These are phyloP conservation scores for Phalaenopsis aphrodite DNA, from an alignment of 106 monocot genomes.

Conservation along the genomic window DNA sequence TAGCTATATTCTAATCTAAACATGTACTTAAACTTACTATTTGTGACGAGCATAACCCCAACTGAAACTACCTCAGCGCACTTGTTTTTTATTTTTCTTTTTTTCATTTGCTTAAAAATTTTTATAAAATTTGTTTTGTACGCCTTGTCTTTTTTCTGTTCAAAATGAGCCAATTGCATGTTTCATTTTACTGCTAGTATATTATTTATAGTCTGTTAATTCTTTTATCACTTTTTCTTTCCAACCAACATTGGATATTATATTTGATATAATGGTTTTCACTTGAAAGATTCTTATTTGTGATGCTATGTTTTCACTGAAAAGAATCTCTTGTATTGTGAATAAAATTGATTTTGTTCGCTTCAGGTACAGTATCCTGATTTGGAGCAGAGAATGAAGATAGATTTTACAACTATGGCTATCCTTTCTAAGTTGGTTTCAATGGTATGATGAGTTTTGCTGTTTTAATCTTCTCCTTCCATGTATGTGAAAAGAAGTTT, in stretches of 20 bases:
- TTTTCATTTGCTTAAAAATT: too few relatives aligned
- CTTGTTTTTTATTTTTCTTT: too few relatives aligned
- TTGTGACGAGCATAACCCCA: too few relatives aligned
- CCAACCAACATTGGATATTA: neutral
- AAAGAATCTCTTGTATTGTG: neutral
- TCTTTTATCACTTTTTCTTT: neutral
- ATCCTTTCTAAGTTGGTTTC: constrained; percentile 75
- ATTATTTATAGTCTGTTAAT: neutral
- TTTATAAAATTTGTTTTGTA: neutral
- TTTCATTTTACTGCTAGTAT: too few relatives aligned
- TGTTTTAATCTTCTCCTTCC: neutral
- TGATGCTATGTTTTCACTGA: neutral
- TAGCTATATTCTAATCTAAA: too few relatives aligned
- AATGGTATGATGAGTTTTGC: constrained; percentile 37
- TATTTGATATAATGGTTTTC: neutral
- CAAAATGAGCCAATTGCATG: neutral
- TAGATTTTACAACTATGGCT: constrained; percentile 80
- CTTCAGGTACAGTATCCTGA: constrained; percentile 93
- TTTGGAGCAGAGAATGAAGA: constrained; percentile 69
- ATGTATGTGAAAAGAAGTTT: neutral
- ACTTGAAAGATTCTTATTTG: neutral
- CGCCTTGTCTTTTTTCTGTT: neutral
- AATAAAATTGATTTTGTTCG: constrained; percentile 11
- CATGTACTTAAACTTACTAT: too few relatives aligned
- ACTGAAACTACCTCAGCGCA: too few relatives aligned